Percentiles rank a stretch among this genome's conserved stretches.
Evolutionary conservation across 345 rosid genomes (phyloP).

Genomic region (Syzygium oleosum): DNA sequence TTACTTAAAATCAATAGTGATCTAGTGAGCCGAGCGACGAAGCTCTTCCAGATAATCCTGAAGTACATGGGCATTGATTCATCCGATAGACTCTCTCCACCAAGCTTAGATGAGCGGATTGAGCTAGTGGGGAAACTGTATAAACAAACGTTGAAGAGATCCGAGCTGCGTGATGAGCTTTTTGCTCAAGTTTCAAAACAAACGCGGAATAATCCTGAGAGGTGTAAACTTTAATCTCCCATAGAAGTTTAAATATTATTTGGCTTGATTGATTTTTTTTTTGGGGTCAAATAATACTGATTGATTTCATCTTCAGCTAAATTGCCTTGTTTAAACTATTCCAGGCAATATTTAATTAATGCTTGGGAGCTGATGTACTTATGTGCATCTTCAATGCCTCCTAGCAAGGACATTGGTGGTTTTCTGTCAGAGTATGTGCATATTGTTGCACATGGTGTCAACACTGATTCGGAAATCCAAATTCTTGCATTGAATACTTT

Average conservation of each 20-base stretch:
- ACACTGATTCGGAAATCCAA: conserved; percentile 69
- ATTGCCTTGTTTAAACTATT: background rate
- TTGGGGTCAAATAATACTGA: background rate
- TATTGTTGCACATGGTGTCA: conserved; percentile 59
- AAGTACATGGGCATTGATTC: conserved; percentile 95
- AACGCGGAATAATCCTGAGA: conserved; percentile 90
- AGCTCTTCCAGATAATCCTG: conserved; percentile 73
- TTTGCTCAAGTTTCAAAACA: conserved; percentile 95
- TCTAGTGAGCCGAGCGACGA: conserved; percentile 74
- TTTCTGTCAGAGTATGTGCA: conserved; percentile 90
- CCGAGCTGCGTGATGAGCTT: conserved; percentile 94
- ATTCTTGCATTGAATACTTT: conserved; percentile 70
- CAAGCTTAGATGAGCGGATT: conserved; percentile 77
- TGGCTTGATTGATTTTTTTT: background rate
- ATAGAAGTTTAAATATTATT: background rate
- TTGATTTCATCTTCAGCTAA: background rate
- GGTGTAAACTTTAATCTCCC: conserved; percentile 20
- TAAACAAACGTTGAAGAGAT: conserved; percentile 84
- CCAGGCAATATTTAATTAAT: conserved; percentile 73
- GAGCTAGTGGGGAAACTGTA: conserved; percentile 81
- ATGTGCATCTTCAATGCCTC: conserved; percentile 97
- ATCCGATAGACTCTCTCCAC: conserved; percentile 57
- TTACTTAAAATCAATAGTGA: conserved; percentile 79
- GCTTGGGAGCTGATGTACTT: conserved; percentile 97
- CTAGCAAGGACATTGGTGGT: conserved; percentile 94